Conservation (phyloP, 202 grass and related monocot genomes). For the Eragrostis tef region DNA sequence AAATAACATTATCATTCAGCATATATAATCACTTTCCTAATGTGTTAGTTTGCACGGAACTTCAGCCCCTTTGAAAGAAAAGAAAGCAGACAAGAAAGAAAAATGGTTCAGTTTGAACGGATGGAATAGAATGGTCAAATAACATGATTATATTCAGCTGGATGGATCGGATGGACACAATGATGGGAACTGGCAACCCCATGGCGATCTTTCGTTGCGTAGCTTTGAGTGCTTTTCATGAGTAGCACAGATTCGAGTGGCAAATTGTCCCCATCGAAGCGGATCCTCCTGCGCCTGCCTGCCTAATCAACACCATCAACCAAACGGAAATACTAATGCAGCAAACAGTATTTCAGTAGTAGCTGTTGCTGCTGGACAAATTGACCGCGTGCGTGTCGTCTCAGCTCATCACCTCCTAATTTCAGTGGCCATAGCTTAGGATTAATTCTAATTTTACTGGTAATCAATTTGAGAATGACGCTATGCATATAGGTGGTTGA, state of each 20-base stretch:
- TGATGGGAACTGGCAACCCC: conserved; percentile 43
- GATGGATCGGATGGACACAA: conserved; percentile 34
- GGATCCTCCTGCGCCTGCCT: conserved; percentile 28
- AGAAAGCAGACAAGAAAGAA: background rate
- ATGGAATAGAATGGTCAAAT: background rate
- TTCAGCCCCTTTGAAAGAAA: background rate
- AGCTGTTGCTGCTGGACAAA: background rate
- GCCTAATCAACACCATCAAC: conserved; percentile 8
- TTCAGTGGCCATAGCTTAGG: too few species aligned
- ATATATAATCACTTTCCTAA: background rate
- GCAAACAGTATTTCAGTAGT: background rate
- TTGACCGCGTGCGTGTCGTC: background rate
- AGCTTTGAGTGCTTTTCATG: conserved; percentile 58
- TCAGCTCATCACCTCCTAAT: too few species aligned
- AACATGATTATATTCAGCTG: conserved; percentile 12
- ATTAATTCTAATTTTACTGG: background rate
- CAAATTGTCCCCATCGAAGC: conserved; percentile 45
- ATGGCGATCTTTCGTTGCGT: conserved; percentile 46
- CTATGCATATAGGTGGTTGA: conserved; percentile 25
- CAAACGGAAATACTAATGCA: background rate
- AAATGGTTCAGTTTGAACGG: background rate
- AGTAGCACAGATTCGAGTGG: conserved; percentile 49
- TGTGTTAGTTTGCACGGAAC: background rate
- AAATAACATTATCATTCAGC: background rate
- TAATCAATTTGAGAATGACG: background rate